phyloP scores from a whole-genome alignment of 768 basidiomycete species.

The Myochromella boudieri region DNA sequence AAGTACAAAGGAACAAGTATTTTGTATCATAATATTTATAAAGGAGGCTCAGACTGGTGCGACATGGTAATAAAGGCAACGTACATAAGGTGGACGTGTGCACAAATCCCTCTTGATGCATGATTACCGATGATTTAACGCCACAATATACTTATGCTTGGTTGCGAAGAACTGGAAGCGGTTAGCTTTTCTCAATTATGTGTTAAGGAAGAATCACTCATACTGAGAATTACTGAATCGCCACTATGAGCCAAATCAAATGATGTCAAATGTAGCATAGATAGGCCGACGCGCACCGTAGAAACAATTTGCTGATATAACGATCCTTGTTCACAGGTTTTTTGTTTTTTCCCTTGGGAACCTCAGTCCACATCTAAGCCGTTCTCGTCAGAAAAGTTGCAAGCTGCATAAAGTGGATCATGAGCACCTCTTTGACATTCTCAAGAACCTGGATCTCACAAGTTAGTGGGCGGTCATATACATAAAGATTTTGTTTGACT shows the following conservation, averaged over 20 bases:
- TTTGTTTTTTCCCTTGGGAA: slow-evolving; percentile 97
- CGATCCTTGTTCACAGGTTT: slow-evolving; percentile 99
- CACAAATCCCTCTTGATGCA: not conserved
- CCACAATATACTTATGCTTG: slow-evolving; percentile 45
- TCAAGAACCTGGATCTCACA: slow-evolving; percentile 72
- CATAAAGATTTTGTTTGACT: slow-evolving; percentile 27
- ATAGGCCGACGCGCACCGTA: slow-evolving; percentile 55
- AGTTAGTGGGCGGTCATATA: not conserved
- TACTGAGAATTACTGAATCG: slow-evolving; percentile 96
- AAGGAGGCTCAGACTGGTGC: no score
- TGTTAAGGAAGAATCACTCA: slow-evolving; percentile 33
- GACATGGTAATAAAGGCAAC: not conserved
- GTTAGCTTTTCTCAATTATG: slow-evolving; percentile 28
- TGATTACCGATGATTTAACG: no score
- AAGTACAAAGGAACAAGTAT: slow-evolving; percentile 1
- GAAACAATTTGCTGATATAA: slow-evolving; percentile 99
- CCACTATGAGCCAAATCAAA: no score
- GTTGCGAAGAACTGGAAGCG: slow-evolving; percentile 71
- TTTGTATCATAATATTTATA: no score
- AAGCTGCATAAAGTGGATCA: not conserved
- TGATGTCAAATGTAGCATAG: no score
- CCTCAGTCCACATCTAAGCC: slow-evolving; percentile 96
- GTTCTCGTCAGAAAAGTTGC: slow-evolving; percentile 6
- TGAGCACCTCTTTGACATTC: slow-evolving; percentile 91
- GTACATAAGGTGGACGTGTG: not conserved